A percentile compares a stretch with the other conserved stretches of the same genome.
Evolutionary conservation across 2,329 filamentous ascomycete genomes (phyloP).

Genomic region (Acrocalymma vagum): DNA sequence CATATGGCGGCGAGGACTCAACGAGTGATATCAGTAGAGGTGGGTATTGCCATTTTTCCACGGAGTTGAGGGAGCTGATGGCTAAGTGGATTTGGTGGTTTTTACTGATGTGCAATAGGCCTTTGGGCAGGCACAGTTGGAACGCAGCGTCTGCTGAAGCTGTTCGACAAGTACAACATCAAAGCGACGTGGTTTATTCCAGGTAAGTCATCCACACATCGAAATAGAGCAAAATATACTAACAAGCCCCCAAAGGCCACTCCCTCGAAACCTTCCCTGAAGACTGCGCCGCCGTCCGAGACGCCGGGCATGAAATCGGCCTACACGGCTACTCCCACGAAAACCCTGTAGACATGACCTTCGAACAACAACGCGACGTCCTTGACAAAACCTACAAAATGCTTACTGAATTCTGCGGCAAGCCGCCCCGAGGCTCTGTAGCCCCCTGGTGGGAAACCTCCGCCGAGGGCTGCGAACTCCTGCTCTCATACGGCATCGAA

Average conservation of each 20-base stretch:
- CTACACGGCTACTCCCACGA: constrained; percentile 78
- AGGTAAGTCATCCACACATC: no score
- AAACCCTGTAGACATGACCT: constrained; percentile 74
- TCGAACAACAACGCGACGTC: constrained; percentile 79
- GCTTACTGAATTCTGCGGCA: constrained; percentile 74
- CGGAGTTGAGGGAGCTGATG: no score
- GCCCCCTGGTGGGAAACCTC: constrained; percentile 81
- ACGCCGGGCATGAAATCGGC: constrained; percentile 72
- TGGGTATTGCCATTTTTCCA: constrained; percentile 32
- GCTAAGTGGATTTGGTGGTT: no score
- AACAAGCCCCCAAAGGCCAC: constrained; percentile 55
- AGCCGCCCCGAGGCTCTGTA: constrained; percentile 75
- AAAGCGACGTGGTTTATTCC: constrained; percentile 73
- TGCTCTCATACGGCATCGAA: constrained; percentile 73
- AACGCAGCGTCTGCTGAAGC: constrained; percentile 70
- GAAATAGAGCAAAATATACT: no score
- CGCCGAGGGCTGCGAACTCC: constrained; percentile 70
- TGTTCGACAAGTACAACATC: constrained; percentile 77
- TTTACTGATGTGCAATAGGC: constrained; percentile 46
- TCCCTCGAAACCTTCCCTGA: constrained; percentile 72
- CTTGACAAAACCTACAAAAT: constrained; percentile 77
- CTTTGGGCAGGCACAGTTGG: constrained; percentile 74
- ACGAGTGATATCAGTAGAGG: constrained; percentile 77
- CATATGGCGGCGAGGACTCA: constrained; percentile 77
- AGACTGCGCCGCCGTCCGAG: constrained; percentile 67